Percentiles rank a stretch among this genome's conserved stretches.
These are phyloP conservation scores for Penicillium soppii DNA, from an alignment of 495 filamentous ascomycete genomes.

Conservation along the genomic window DNA sequence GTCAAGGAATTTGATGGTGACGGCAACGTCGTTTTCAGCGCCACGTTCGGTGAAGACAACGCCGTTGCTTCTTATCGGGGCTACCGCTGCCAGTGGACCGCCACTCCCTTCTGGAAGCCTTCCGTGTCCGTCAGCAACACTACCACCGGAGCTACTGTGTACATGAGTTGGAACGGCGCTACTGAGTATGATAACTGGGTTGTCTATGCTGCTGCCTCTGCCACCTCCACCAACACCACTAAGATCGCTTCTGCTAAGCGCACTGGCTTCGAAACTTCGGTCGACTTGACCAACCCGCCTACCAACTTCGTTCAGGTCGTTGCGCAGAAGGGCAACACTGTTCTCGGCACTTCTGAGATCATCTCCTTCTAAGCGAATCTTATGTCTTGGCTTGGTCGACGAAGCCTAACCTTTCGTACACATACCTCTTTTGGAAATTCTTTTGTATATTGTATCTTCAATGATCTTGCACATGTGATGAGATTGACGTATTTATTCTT, in stretches of 20 bases:
- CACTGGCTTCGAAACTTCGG: slow-evolving; percentile 35
- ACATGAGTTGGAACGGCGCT: slow-evolving; percentile 45
- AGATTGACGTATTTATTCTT: too few relatives aligned
- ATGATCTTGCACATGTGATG: too few relatives aligned
- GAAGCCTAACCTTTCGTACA: too few relatives aligned
- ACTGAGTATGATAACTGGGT: slow-evolving; percentile 43
- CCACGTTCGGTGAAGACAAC: slow-evolving; percentile 37
- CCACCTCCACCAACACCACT: slow-evolving; percentile 17
- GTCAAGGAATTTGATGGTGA: slow-evolving; percentile 47
- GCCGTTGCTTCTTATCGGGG: slow-evolving; percentile 41
- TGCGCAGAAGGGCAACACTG: slow-evolving; percentile 28
- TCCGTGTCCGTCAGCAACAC: slow-evolving; percentile 23
- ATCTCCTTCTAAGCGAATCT: slow-evolving; percentile 19
- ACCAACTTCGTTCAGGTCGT: slow-evolving; percentile 31
- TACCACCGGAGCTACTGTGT: slow-evolving; percentile 14
- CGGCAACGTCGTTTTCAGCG: slow-evolving; percentile 33
- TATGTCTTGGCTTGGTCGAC: too few relatives aligned
- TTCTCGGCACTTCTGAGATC: slow-evolving; percentile 28
- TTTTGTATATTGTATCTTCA: too few relatives aligned
- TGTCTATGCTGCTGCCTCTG: slow-evolving; percentile 24
- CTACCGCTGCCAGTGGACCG: slow-evolving; percentile 42
- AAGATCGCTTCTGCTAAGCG: slow-evolving; percentile 25
- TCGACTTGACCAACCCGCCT: slow-evolving; percentile 20
- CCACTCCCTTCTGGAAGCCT: slow-evolving; percentile 37
- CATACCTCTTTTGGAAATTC: too few relatives aligned